Conservation (phyloP, 768 basidiomycete genomes). For the Mycena rosella region DNA sequence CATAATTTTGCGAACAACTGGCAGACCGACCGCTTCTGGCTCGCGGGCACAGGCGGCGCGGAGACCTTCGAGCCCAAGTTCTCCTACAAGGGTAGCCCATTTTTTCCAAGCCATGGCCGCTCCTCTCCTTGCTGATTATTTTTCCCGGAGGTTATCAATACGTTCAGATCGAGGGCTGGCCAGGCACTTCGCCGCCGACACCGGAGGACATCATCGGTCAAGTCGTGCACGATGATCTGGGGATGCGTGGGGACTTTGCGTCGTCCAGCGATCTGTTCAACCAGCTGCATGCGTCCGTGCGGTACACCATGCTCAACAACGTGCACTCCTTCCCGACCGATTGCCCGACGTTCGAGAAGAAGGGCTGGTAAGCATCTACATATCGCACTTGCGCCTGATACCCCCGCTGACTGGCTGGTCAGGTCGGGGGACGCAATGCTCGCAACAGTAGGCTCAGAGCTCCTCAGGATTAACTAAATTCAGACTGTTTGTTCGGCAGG, state of each 20-base stretch:
- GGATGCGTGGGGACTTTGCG: conserved; percentile 30
- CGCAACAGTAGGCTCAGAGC: conserved; percentile 40
- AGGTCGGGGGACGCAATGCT: conserved; percentile 46
- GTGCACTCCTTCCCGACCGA: conserved; percentile 41
- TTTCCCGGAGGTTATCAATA: conserved; percentile 35
- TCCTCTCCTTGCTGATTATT: background rate
- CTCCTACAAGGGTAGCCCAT: conserved; percentile 36
- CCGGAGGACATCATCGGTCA: conserved; percentile 36
- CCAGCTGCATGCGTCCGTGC: conserved; percentile 36
- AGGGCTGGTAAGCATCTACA: conserved; percentile 38
- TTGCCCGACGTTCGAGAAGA: conserved; percentile 47
- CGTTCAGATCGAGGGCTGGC: conserved; percentile 40
- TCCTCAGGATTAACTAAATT: no score
- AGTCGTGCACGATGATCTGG: conserved; percentile 41
- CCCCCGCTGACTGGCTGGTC: background rate
- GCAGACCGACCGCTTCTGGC: conserved; percentile 42
- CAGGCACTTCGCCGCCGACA: conserved; percentile 32
- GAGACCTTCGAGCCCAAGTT: conserved; percentile 41
- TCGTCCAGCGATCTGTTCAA: conserved; percentile 39
- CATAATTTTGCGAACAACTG: conserved; percentile 42
- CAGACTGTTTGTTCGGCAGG: conserved; percentile 38
- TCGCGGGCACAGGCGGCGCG: conserved; percentile 38
- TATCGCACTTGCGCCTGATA: background rate
- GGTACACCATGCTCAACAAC: conserved; percentile 40
- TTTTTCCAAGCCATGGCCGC: no score